These are phyloP conservation scores for Solanum pinnatisectum DNA, from an alignment of 257 asterid species.

Conservation along the genomic window DNA sequence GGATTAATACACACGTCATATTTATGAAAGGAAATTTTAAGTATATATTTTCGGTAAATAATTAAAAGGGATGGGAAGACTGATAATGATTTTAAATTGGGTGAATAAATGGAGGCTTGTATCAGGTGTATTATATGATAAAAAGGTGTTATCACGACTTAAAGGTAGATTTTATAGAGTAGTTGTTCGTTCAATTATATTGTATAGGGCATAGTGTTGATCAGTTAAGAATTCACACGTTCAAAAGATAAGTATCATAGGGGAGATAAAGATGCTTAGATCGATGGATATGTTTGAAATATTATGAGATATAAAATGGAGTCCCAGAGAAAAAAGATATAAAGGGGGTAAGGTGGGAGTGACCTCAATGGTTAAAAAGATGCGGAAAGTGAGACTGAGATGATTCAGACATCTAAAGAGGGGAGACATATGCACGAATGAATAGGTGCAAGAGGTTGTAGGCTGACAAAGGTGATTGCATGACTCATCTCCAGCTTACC, in stretches of 20 bases:
- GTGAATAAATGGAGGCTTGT: not conserved
- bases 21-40: not conserved
- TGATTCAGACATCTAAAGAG: not conserved
- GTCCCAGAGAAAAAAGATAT: not conserved
- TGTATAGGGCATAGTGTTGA: not conserved
- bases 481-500: no score
- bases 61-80: no score
- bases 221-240: not conserved
- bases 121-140: not conserved
- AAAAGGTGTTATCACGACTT: not conserved
- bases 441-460: no score
- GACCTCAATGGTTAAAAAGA: no score
- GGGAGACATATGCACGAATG: not conserved
- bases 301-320: not conserved
- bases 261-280: not conserved
- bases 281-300: no score
- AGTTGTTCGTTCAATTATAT: not conserved
- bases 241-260: not conserved
- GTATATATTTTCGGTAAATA: no score
- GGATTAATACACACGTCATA: not conserved
- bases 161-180: not conserved
- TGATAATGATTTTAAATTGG: no score
- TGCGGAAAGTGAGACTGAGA: not conserved
- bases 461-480: no score
- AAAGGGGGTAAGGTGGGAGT: no score